Conservation (phyloP, 768 basidiomycete species). For the Leccinum variicolor region DNA sequence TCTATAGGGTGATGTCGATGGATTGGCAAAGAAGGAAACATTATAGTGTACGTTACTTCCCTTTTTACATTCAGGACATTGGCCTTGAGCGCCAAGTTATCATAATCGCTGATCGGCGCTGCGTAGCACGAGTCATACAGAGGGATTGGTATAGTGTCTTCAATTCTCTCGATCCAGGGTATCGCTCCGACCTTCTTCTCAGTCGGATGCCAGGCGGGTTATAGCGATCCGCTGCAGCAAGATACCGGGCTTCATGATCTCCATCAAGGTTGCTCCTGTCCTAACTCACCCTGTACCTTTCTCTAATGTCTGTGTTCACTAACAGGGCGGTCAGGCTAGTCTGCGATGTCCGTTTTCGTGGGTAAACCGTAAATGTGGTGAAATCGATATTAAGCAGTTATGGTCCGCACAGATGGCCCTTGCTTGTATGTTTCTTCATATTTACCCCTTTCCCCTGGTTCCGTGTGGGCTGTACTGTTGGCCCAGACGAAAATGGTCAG, state of each 20-base stretch:
- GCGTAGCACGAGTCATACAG: too few species aligned
- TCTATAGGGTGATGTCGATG: constrained; percentile 23
- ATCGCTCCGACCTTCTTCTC: not conserved
- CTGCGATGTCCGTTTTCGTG: not conserved
- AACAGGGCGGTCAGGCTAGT: not conserved
- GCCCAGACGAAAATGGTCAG: not conserved
- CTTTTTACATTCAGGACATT: not conserved
- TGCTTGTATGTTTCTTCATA: too few species aligned
- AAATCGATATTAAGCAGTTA: not conserved
- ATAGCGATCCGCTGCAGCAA: not conserved
- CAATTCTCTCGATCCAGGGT: not conserved
- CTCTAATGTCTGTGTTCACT: not conserved
- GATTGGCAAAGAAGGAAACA: not conserved
- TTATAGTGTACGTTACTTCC: constrained; percentile 2
- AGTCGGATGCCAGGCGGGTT: not conserved
- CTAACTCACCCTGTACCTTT: not conserved
- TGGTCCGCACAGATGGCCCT: not conserved
- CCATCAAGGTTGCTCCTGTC: not conserved
- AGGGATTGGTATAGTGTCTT: too few species aligned
- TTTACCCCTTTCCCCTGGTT: not conserved
- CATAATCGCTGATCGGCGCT: not conserved
- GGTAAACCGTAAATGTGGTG: not conserved
- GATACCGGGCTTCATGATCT: not conserved
- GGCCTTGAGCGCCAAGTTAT: not conserved
- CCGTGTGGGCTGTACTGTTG: not conserved